These are phyloP conservation scores for Asterochloris sp. DNA, from an alignment of 139 green algal genomes.

Conservation along the genomic window DNA sequence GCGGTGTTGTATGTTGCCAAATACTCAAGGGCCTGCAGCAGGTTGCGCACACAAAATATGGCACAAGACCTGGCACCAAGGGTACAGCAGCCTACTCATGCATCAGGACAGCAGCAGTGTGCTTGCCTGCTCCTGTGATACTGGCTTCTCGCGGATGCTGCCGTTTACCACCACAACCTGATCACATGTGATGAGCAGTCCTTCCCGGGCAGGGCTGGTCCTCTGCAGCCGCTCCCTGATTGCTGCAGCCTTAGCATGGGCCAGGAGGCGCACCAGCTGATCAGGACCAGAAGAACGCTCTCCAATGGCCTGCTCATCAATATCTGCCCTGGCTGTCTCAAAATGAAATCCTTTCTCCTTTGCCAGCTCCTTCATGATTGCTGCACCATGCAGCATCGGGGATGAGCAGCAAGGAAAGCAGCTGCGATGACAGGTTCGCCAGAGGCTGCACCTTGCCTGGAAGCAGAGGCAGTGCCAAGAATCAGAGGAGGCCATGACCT, in stretches of 20 bases:
- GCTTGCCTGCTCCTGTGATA: slow-evolving; percentile 44
- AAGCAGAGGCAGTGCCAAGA: too few relatives aligned
- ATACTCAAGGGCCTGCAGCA: slow-evolving; percentile 39
- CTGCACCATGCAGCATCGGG: neutral
- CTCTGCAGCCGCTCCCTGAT: slow-evolving; percentile 29
- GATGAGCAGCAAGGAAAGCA: too few relatives aligned
- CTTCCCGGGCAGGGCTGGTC: neutral
- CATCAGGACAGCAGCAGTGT: slow-evolving; percentile 28
- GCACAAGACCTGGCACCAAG: neutral
- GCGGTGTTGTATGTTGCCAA: slow-evolving; percentile 59
- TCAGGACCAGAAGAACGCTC: slow-evolving; percentile 39
- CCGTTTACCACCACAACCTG: slow-evolving; percentile 79
- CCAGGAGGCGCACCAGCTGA: slow-evolving; percentile 64
- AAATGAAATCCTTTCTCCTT: neutral
- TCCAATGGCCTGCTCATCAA: slow-evolving; percentile 78
- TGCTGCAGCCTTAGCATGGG: slow-evolving; percentile 69
- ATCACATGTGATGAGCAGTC: slow-evolving; percentile 66
- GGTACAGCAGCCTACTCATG: slow-evolving; percentile 36
- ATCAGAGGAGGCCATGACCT: too few relatives aligned
- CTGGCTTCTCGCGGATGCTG: slow-evolving; percentile 75
- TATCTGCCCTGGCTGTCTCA: slow-evolving; percentile 50
- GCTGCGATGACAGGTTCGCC: too few relatives aligned
- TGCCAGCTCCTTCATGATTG: slow-evolving; percentile 12
- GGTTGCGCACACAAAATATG: neutral
- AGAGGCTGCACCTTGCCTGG: too few relatives aligned